Conservation (phyloP, 768 basidiomycete genomes). For the Psilocybe sp. region DNA sequence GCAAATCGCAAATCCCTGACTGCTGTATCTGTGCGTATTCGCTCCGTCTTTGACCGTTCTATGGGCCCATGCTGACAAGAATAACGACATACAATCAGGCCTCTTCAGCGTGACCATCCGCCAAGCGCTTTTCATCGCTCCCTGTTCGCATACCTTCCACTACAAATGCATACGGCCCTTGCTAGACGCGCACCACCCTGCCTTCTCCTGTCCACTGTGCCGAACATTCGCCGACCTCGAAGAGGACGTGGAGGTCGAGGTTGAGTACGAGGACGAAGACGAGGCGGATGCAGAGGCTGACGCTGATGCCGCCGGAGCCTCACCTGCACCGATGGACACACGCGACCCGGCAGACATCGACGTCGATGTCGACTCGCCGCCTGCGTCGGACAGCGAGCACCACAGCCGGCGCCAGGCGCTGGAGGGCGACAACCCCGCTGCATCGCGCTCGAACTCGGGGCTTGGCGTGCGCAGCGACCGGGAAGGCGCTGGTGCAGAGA, state of each 20-base stretch:
- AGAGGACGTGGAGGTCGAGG: conserved; percentile 80
- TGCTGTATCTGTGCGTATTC: conserved; percentile 85
- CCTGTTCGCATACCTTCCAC: conserved; percentile 94
- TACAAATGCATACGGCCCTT: conserved; percentile 97
- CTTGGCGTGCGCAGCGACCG: conserved; percentile 16
- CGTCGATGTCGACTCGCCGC: conserved; percentile 17
- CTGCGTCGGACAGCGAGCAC: conserved; percentile 12
- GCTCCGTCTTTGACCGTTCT: not conserved
- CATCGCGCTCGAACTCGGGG: conserved; percentile 18
- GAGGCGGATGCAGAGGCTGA: conserved; percentile 18
- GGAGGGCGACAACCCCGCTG: conserved; percentile 13
- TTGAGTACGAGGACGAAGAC: conserved; percentile 28
- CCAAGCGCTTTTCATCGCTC: conserved; percentile 96
- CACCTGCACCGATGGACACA: conserved; percentile 7
- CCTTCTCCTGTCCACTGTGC: conserved; percentile 94
- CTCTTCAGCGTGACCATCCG: conserved; percentile 88
- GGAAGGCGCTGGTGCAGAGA: conserved; percentile 31
- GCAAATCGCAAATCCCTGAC: conserved; percentile 59
- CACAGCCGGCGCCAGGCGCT: conserved; percentile 1
- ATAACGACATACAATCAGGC: no score
- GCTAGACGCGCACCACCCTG: conserved; percentile 83
- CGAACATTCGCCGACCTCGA: conserved; percentile 94
- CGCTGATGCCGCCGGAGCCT: conserved; percentile 10
- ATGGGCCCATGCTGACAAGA: no score
- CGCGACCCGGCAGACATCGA: conserved; percentile 12